A percentile compares a stretch with the other conserved stretches of the same genome.
phyloP scores from a whole-genome alignment of 2,329 filamentous ascomycete species.

The Ophiosphaerella narmari region DNA sequence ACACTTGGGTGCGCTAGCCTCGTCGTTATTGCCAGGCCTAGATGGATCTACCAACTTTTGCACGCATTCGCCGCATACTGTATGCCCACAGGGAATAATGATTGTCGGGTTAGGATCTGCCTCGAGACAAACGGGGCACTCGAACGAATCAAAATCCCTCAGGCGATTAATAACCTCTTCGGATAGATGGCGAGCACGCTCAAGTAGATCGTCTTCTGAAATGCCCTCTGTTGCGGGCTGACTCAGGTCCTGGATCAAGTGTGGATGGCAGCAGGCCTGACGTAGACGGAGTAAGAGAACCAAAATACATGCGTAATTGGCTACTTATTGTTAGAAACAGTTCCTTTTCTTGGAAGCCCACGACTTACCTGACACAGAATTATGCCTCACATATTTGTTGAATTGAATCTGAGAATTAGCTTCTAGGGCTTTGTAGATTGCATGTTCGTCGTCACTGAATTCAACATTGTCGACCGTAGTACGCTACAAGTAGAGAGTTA shows the following conservation, averaged over 20 bases:
- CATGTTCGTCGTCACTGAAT: slow-evolving; percentile 68
- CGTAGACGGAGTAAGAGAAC: slow-evolving; percentile 79
- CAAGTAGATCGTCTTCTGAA: slow-evolving; percentile 60
- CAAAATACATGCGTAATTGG: slow-evolving; percentile 78
- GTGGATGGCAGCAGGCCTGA: slow-evolving; percentile 79
- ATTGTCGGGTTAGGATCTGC: slow-evolving; percentile 74
- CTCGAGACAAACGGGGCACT: slow-evolving; percentile 85
- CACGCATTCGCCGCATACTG: slow-evolving; percentile 78
- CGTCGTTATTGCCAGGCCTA: slow-evolving; percentile 54
- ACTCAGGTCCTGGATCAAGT: slow-evolving; percentile 69
- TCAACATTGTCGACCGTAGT: slow-evolving; percentile 65
- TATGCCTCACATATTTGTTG: slow-evolving; percentile 74
- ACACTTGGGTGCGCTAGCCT: slow-evolving; percentile 66
- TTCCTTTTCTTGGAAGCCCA: neutral
- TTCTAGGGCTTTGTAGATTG: slow-evolving; percentile 70
- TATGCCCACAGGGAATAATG: slow-evolving; percentile 82
- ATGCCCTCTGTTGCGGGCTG: slow-evolving; percentile 65
- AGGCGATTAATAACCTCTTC: slow-evolving; percentile 69
- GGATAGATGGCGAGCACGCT: slow-evolving; percentile 65
- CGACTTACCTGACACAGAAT: slow-evolving; percentile 61
- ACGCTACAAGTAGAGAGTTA: slow-evolving; percentile 31
- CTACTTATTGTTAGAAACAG: slow-evolving; percentile 13
- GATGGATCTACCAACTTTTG: slow-evolving; percentile 67
- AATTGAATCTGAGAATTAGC: slow-evolving; percentile 69
- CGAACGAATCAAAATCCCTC: slow-evolving; percentile 64